Percentiles rank a stretch among this genome's conserved stretches.
These are phyloP conservation scores for Posidonia australis DNA, from an alignment of 106 monocot genomes.

Conservation along the genomic window DNA sequence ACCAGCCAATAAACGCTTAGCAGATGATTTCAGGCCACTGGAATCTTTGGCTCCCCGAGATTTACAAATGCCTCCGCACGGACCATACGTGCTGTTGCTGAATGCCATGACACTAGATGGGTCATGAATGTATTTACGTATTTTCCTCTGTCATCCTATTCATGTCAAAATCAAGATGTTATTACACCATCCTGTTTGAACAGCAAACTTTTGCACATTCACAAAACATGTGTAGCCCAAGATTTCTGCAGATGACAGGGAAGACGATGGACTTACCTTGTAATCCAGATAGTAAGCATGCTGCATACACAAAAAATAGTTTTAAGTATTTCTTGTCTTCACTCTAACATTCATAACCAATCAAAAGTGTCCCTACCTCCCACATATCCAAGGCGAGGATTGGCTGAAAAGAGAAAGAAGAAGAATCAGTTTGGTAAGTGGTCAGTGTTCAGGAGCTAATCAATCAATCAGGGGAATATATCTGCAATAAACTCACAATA, in stretches of 20 bases:
- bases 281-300: conserved; percentile 90
- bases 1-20: too few species aligned
- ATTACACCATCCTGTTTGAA: background rate
- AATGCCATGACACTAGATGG: conserved; percentile 85
- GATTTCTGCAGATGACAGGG: background rate
- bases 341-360: background rate
- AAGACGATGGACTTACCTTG: conserved; percentile 45
- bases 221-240: background rate
- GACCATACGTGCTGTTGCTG: conserved; percentile 53
- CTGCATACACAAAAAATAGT: conserved; percentile 32
- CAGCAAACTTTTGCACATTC: too few species aligned
- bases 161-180: background rate
- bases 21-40: conserved; percentile 53
- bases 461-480: background rate
- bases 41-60: conserved; percentile 89
- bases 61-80: conserved; percentile 91
- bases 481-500: conserved; percentile 39
- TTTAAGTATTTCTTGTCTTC: background rate
- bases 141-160: conserved; percentile 59
- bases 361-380: conserved; percentile 56
- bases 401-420: conserved; percentile 43
- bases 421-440: background rate
- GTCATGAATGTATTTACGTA: conserved; percentile 73
- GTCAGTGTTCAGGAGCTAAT: background rate
- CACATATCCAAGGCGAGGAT: conserved; percentile 84